A percentile compares a stretch with the other conserved stretches of the same genome.
These are phyloP conservation scores for Physaria fendleri DNA, from an alignment of 345 rosid species.

Conservation along the genomic window DNA sequence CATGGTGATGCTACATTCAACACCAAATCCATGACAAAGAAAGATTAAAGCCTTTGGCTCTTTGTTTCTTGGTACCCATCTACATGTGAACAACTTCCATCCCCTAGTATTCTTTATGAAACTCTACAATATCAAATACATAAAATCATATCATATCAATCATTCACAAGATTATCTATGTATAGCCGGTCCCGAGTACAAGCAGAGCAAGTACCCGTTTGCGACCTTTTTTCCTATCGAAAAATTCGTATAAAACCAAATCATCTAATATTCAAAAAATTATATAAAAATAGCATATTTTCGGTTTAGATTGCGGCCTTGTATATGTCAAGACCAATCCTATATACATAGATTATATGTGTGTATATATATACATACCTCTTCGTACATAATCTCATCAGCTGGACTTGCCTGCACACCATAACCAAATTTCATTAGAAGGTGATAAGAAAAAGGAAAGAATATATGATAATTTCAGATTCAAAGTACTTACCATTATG, in stretches of 20 bases:
- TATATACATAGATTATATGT: no score
- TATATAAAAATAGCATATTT: no score
- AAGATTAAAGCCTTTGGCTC: conserved; percentile 66
- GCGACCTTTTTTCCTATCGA: no score
- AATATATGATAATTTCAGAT: neutral
- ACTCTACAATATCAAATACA: conserved; percentile 38
- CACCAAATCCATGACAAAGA: conserved; percentile 84
- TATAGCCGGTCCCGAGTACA: no score
- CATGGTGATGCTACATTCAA: conserved; percentile 96
- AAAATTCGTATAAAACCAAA: no score
- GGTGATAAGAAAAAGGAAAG: neutral
- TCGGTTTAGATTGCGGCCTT: no score
- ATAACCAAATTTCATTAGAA: conserved; percentile 3
- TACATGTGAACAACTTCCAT: conserved; percentile 66
- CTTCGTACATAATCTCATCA: conserved; percentile 17
- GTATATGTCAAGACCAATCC: no score
- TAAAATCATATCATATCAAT: neutral
- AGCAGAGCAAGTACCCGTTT: no score
- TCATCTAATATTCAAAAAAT: no score
- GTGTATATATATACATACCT: conserved; percentile 5
- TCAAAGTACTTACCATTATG: conserved; percentile 11
- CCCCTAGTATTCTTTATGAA: conserved; percentile 52
- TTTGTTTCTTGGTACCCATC: conserved; percentile 52
- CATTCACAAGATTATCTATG: neutral
- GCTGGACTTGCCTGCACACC: conserved; percentile 14